Percentiles rank a stretch among this genome's conserved stretches.
Evolutionary conservation across 768 basidiomycete species (phyloP).

Genomic region (Russula sp.): DNA sequence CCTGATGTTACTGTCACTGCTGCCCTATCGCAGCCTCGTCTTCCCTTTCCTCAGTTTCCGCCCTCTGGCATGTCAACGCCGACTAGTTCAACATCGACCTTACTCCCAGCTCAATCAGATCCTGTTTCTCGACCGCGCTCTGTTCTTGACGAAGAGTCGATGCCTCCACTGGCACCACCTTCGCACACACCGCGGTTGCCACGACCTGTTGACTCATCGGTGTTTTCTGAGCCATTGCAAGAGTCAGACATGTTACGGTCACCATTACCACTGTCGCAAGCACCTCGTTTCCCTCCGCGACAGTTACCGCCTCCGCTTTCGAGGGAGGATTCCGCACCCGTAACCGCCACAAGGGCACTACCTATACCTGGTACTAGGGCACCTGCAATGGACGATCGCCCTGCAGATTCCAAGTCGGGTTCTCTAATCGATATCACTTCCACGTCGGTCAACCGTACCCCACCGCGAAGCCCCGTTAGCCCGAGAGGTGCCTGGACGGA

Average conservation of each 20-base stretch:
- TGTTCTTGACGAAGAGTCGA: conserved; percentile 27
- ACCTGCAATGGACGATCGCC: conserved; percentile 27
- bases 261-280: conserved; percentile 40
- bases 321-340: conserved; percentile 21
- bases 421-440: conserved; percentile 12
- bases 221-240: conserved; percentile 32
- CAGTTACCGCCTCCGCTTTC: conserved; percentile 26
- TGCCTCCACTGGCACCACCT: conserved; percentile 16
- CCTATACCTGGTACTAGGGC: conserved; percentile 26
- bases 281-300: conserved; percentile 28
- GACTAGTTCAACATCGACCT: conserved; percentile 9
- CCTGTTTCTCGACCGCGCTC: conserved; percentile 26
- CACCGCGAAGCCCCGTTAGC: conserved; percentile 64
- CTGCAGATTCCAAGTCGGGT: conserved; percentile 16
- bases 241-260: conserved; percentile 43
- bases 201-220: conserved; percentile 28
- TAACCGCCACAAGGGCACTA: conserved; percentile 17
- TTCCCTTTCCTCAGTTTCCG: conserved; percentile 16
- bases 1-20: conserved; percentile 21
- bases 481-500: conserved; percentile 45
- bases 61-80: conserved; percentile 6
- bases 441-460: conserved; percentile 34
- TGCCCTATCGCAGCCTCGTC: conserved; percentile 4
- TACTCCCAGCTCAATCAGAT: conserved; percentile 21
- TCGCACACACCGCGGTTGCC: conserved; percentile 13